phyloP scores from a whole-genome alignment of 2,329 filamentous ascomycete genomes.

The Meredithiella fracta region DNA sequence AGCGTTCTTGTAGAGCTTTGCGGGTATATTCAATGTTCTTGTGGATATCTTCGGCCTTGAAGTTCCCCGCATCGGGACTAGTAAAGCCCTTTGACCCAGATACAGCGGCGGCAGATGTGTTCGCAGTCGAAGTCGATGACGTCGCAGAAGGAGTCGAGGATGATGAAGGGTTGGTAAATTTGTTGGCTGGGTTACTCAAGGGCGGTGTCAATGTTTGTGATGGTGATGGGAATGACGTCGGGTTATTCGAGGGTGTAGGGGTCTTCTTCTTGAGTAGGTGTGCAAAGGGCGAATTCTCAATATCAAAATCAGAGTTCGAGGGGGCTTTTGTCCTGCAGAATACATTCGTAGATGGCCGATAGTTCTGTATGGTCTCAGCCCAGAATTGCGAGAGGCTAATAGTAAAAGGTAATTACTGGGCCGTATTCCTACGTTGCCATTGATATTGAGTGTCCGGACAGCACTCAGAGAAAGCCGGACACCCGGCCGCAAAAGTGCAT shows the following conservation, averaged over 20 bases:
- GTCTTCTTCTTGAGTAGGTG: constrained; percentile 10
- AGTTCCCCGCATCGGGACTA: constrained; percentile 9
- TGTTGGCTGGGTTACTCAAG: not conserved
- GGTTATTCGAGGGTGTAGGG: not conserved
- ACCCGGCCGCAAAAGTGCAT: constrained; percentile 11
- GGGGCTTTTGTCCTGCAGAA: constrained; percentile 7
- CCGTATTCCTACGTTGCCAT: not conserved
- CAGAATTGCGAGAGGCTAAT: not conserved
- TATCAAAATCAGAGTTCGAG: constrained; percentile 3
- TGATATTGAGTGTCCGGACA: constrained; percentile 9
- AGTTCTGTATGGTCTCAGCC: not conserved
- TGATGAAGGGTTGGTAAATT: not conserved
- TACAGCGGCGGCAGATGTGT: constrained; percentile 15
- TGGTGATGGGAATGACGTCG: constrained; percentile 3
- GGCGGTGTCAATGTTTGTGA: constrained; percentile 1
- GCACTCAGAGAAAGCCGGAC: constrained; percentile 9
- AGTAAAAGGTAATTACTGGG: not conserved
- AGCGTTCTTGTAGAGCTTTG: constrained; percentile 23
- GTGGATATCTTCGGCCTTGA: constrained; percentile 21
- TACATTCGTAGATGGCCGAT: constrained; percentile 4
- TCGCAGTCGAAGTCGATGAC: constrained; percentile 10
- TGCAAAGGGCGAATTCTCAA: constrained; percentile 13
- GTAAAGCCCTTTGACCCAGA: not conserved
- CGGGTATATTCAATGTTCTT: constrained; percentile 20
- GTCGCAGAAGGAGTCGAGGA: constrained; percentile 6